These are phyloP conservation scores for Aspergillus japonicus DNA, from an alignment of 2,329 filamentous ascomycete genomes.

Conservation along the genomic window DNA sequence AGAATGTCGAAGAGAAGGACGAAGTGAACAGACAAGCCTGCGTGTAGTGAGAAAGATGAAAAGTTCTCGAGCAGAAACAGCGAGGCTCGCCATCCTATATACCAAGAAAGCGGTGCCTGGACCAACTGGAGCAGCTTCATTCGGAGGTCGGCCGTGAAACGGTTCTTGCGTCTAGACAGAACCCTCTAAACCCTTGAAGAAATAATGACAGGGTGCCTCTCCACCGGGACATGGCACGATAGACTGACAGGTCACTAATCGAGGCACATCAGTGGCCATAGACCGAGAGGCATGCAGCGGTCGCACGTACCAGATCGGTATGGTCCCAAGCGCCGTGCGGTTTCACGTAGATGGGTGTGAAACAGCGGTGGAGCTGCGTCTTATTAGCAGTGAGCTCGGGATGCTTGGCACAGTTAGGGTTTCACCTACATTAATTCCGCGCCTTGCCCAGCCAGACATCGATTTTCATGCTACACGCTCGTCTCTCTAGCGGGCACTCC, in stretches of 20 bases:
- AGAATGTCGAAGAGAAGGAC: slow-evolving; percentile 19
- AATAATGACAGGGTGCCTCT: slow-evolving; percentile 10
- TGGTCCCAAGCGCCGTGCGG: slow-evolving; percentile 18
- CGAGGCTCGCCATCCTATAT: slow-evolving; percentile 18
- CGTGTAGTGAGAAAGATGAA: slow-evolving; percentile 13
- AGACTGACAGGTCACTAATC: slow-evolving; percentile 1
- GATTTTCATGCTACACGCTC: not conserved
- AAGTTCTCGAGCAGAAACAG: not conserved
- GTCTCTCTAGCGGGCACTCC: not conserved
- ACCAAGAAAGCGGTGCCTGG: not conserved
- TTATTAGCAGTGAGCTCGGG: slow-evolving; percentile 10
- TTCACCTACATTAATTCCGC: slow-evolving; percentile 25
- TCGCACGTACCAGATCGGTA: slow-evolving; percentile 4
- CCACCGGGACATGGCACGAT: slow-evolving; percentile 10
- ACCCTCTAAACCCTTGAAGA: slow-evolving; percentile 4
- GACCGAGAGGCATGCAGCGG: not conserved
- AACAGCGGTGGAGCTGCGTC: slow-evolving; percentile 14
- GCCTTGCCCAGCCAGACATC: not conserved
- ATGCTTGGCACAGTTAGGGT: slow-evolving; percentile 20
- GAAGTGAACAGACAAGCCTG: slow-evolving; percentile 17
- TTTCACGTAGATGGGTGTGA: slow-evolving; percentile 24
- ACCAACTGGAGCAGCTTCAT: not conserved
- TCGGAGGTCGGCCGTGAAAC: slow-evolving; percentile 15
- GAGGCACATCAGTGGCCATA: not conserved
- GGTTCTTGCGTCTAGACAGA: not conserved